A percentile compares a stretch with the other conserved stretches of the same genome.
Evolutionary conservation across 2,329 filamentous ascomycete genomes (phyloP).

Genomic region (Phaeoacremonium minimum): DNA sequence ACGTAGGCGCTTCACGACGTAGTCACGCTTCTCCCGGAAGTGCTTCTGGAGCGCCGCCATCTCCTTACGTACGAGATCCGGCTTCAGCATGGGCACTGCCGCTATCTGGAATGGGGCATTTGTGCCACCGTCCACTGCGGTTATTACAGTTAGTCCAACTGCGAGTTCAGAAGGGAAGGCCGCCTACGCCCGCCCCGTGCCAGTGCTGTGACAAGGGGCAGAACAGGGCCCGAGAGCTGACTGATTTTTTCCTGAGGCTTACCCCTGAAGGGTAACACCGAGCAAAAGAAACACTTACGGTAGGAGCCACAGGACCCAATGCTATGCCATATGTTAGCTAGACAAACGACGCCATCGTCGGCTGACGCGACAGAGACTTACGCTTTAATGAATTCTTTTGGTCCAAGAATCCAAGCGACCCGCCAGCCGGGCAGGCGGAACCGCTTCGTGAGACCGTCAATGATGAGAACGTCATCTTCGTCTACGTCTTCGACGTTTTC

Average conservation of each 20-base stretch:
- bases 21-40: conserved; percentile 91
- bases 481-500: conserved; percentile 89
- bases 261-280: no score
- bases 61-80: conserved; percentile 71
- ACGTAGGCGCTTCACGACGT: conserved; percentile 72
- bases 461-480: conserved; percentile 86
- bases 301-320: conserved; percentile 91
- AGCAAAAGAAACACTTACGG: no score
- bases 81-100: conserved; percentile 89
- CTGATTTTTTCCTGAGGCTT: no score
- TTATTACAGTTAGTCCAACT: no score
- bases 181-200: no score
- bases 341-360: no score
- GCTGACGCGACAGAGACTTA: conserved; percentile 26
- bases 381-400: conserved; percentile 94
- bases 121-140: conserved; percentile 90
- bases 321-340: no score
- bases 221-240: no score
- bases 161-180: no score
- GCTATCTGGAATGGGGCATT: conserved; percentile 93
- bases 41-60: conserved; percentile 87
- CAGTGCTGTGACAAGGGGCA: no score
- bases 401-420: conserved; percentile 92
- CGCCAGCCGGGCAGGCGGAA: conserved; percentile 96
- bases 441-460: conserved; percentile 93